Conservation (phyloP, 768 basidiomycete genomes). For the Gelatoporia subvermispora region DNA sequence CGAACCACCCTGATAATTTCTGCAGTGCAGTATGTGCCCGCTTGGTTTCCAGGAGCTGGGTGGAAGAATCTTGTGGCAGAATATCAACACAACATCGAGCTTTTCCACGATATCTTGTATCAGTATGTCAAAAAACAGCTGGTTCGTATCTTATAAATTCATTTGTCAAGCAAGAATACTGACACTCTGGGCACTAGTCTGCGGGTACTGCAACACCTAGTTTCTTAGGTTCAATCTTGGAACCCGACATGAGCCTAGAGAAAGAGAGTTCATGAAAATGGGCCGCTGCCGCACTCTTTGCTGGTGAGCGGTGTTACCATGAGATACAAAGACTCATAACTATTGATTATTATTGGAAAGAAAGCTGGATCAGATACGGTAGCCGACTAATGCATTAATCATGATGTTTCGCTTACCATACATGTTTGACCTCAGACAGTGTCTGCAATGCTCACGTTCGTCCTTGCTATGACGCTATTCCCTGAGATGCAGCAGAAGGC, state of each 20-base stretch:
- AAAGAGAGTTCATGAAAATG: constrained; percentile 61
- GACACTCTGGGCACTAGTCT: constrained; percentile 5
- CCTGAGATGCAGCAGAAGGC: constrained; percentile 2
- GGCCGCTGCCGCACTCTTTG: constrained; percentile 31
- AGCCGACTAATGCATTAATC: no score
- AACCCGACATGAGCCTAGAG: constrained; percentile 40
- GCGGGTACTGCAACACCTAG: constrained; percentile 15
- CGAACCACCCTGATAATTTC: no score
- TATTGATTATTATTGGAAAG: background rate
- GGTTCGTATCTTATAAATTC: constrained; percentile 14
- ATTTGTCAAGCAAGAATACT: no score
- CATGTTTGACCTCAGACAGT: constrained; percentile 20
- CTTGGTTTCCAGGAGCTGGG: constrained; percentile 38
- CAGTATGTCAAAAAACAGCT: constrained; percentile 28
- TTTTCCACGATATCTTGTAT: constrained; percentile 22
- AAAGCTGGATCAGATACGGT: constrained; percentile 11
- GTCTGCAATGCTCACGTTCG: constrained; percentile 12
- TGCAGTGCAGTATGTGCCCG: constrained; percentile 24
- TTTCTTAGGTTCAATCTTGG: constrained; percentile 16
- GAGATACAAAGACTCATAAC: background rate
- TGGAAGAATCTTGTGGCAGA: constrained; percentile 29
- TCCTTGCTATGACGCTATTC: constrained; percentile 3
- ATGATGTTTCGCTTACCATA: background rate
- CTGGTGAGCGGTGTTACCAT: background rate
- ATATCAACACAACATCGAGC: constrained; percentile 15